Conservation (phyloP, 2,329 filamentous ascomycete genomes). For the Neopestalotiopsis sp. region DNA sequence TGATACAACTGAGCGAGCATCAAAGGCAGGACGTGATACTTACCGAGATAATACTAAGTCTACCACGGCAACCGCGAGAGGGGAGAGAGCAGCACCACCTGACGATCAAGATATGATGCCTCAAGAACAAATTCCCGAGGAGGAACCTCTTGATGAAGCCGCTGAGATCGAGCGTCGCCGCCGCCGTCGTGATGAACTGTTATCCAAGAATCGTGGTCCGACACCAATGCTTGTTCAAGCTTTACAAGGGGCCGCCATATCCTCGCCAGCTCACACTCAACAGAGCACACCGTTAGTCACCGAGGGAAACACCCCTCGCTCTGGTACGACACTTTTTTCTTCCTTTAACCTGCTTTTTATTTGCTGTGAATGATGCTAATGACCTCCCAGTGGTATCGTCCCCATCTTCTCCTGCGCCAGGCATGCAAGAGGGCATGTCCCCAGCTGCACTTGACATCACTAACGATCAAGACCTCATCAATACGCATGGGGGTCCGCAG, state of each 20-base stretch:
- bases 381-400: conserved; percentile 34
- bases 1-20: conserved; percentile 62
- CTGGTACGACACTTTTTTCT: conserved; percentile 44
- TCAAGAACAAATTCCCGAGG: conserved; percentile 50
- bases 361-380: conserved; percentile 30
- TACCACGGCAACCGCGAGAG: conserved; percentile 49
- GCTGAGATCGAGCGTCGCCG: conserved; percentile 85
- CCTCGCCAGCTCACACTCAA: conserved; percentile 57
- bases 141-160: conserved; percentile 76
- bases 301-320: conserved; percentile 50
- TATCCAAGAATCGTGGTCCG: conserved; percentile 79
- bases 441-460: conserved; percentile 67
- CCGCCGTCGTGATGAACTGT: conserved; percentile 82
- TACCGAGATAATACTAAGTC: conserved; percentile 72
- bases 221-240: conserved; percentile 79
- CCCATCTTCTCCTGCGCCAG: conserved; percentile 46
- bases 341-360: too few relatives aligned
- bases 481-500: conserved; percentile 54
- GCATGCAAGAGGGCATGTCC: conserved; percentile 58
- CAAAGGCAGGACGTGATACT: conserved; percentile 63
- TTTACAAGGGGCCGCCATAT: conserved; percentile 63
- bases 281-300: conserved; percentile 47
- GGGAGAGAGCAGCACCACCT: conserved; percentile 36
- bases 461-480: conserved; percentile 72
- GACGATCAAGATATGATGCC: conserved; percentile 38